These are phyloP conservation scores for Kwoniella sp. DNA, from an alignment of 768 basidiomycete genomes.

Conservation along the genomic window DNA sequence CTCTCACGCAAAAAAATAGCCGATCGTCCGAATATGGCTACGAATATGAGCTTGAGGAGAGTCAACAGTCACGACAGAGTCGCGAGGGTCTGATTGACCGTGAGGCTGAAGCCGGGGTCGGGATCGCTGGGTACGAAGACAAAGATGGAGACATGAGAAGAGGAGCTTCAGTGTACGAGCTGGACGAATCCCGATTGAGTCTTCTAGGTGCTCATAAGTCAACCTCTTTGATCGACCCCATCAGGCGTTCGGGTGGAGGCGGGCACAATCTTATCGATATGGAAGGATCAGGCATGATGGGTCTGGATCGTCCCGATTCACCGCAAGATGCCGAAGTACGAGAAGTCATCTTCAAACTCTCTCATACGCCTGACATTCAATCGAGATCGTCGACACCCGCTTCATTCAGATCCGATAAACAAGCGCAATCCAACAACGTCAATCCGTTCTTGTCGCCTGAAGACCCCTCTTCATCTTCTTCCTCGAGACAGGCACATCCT, in stretches of 20 bases:
- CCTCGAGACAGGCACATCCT: neutral
- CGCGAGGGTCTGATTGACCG: neutral
- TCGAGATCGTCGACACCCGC: conserved; percentile 10
- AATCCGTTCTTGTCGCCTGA: conserved; percentile 16
- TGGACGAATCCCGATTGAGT: conserved; percentile 9
- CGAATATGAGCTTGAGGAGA: conserved; percentile 10
- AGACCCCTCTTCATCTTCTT: neutral
- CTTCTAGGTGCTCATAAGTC: neutral
- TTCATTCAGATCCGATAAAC: neutral
- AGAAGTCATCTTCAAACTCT: conserved; percentile 35
- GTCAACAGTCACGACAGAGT: neutral
- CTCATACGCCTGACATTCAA: neutral
- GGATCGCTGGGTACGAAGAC: neutral
- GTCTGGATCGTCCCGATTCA: conserved; percentile 10
- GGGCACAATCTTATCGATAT: conserved; percentile 7
- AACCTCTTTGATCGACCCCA: too few species aligned
- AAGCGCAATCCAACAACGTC: neutral
- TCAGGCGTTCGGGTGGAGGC: neutral
- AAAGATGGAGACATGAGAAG: neutral
- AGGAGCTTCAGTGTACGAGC: conserved; percentile 12
- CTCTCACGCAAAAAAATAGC: neutral
- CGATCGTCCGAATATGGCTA: neutral
- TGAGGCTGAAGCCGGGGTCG: neutral
- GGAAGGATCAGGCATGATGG: neutral
- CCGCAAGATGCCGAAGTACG: conserved; percentile 31